These are phyloP conservation scores for Cladosporium oxysporum DNA, from an alignment of 2,329 filamentous ascomycete species.

Conservation along the genomic window DNA sequence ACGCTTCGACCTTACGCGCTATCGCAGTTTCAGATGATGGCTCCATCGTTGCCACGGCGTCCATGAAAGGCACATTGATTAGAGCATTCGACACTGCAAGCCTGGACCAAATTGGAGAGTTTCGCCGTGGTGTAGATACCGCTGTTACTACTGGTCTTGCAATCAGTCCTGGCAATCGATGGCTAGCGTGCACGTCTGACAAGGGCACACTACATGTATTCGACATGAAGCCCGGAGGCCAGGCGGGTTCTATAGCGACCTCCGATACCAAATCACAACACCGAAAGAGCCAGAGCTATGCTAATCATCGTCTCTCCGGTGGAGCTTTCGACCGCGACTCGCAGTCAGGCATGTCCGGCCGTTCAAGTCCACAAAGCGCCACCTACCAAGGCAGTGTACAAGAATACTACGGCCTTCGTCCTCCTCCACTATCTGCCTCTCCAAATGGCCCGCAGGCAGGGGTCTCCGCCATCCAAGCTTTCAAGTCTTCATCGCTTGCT, in stretches of 20 bases:
- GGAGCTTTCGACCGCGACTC: slow-evolving; percentile 26
- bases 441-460: slow-evolving; percentile 25
- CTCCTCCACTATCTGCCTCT: slow-evolving; percentile 32
- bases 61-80: slow-evolving; percentile 87
- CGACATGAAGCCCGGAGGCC: slow-evolving; percentile 67
- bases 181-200: slow-evolving; percentile 91
- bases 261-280: slow-evolving; percentile 20
- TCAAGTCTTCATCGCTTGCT: slow-evolving; percentile 47
- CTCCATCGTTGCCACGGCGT: slow-evolving; percentile 82
- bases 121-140: slow-evolving; percentile 84
- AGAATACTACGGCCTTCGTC: slow-evolving; percentile 38
- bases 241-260: slow-evolving; percentile 37
- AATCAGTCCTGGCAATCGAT: slow-evolving; percentile 77
- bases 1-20: slow-evolving; percentile 75
- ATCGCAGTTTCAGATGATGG: slow-evolving; percentile 79
- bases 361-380: slow-evolving; percentile 29
- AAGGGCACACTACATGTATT: slow-evolving; percentile 96
- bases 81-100: slow-evolving; percentile 80
- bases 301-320: slow-evolving; percentile 26
- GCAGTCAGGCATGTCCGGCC: slow-evolving; percentile 30
- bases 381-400: slow-evolving; percentile 35
- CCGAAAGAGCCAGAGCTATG: slow-evolving; percentile 26
- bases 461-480: slow-evolving; percentile 30
- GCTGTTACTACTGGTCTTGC: slow-evolving; percentile 84
- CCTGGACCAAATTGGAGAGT: slow-evolving; percentile 77